Evolutionary conservation across 371 early-diverging fungal genomes (phyloP).

Genomic region (Mucor lusitanicus): DNA sequence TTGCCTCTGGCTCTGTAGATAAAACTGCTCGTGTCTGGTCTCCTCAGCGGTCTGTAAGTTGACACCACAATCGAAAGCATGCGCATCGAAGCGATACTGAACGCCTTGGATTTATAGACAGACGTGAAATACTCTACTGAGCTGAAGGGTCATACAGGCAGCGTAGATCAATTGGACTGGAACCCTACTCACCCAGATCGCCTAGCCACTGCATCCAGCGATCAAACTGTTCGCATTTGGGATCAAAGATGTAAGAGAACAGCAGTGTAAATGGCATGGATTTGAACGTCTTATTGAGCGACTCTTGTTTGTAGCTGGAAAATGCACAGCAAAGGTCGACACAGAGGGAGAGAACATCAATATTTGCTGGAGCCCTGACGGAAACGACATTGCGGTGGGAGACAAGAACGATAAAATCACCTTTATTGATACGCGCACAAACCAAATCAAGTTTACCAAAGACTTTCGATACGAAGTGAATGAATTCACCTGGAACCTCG

Average conservation of each 20-base stretch:
- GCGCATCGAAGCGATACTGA: too few species aligned
- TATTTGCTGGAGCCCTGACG: conserved; percentile 85
- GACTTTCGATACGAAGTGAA: conserved; percentile 69
- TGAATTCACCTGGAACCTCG: conserved; percentile 81
- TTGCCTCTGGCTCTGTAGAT: conserved; percentile 72
- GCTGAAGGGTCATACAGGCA: conserved; percentile 83
- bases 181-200: conserved; percentile 76
- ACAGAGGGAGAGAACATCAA: conserved; percentile 89
- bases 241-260: conserved; percentile 71
- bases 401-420: conserved; percentile 81
- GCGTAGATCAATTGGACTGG: conserved; percentile 85
- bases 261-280: neutral
- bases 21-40: conserved; percentile 72
- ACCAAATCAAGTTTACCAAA: conserved; percentile 55
- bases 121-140: conserved; percentile 65
- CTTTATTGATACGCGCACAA: conserved; percentile 76
- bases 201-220: conserved; percentile 84
- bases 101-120: conserved; percentile 36
- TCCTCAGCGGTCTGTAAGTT: conserved; percentile 60
- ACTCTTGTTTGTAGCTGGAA: conserved; percentile 47
- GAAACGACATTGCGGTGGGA: conserved; percentile 78
- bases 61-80: neutral
- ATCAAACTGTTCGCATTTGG: conserved; percentile 88
- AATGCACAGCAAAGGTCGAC: conserved; percentile 61
- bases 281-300: neutral